Conservation (phyloP, 305 asterid genomes). For the Fraxinus latifolia region DNA sequence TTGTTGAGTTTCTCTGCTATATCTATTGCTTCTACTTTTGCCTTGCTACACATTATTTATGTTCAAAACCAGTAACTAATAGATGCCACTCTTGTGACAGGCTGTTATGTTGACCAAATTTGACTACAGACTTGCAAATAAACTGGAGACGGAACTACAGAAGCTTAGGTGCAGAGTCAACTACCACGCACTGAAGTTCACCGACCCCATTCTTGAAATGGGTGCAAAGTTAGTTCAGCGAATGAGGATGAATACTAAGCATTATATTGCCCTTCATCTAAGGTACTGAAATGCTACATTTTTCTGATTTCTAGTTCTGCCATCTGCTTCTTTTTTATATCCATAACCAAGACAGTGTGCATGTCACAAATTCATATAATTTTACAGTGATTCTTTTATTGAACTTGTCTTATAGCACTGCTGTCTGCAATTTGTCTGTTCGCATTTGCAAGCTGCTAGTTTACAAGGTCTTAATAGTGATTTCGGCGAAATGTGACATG, state of each 20-base stretch:
- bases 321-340: slow-evolving; percentile 15
- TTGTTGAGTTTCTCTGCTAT: slow-evolving; percentile 7
- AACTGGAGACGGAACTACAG: slow-evolving; percentile 71
- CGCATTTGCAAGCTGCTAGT: slow-evolving; percentile 2
- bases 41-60: slow-evolving; percentile 12
- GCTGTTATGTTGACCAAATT: slow-evolving; percentile 88
- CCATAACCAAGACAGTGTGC: slow-evolving; percentile 14
- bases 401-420: neutral
- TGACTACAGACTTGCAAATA: slow-evolving; percentile 94
- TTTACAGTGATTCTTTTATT: slow-evolving; percentile 1
- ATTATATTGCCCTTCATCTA: slow-evolving; percentile 85
- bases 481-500: neutral
- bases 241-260: slow-evolving; percentile 81
- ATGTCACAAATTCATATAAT: neutral
- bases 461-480: neutral
- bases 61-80: slow-evolving; percentile 23
- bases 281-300: slow-evolving; percentile 43
- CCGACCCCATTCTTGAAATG: slow-evolving; percentile 71
- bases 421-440: neutral
- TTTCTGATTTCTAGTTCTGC: slow-evolving; percentile 10
- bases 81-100: slow-evolving; percentile 48
- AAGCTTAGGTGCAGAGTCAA: slow-evolving; percentile 96
- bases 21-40: slow-evolving; percentile 5
- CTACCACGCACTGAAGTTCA: slow-evolving; percentile 91
- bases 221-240: slow-evolving; percentile 73